Conservation (phyloP, 306 rosid species). For the Lathyrus aphaca region DNA sequence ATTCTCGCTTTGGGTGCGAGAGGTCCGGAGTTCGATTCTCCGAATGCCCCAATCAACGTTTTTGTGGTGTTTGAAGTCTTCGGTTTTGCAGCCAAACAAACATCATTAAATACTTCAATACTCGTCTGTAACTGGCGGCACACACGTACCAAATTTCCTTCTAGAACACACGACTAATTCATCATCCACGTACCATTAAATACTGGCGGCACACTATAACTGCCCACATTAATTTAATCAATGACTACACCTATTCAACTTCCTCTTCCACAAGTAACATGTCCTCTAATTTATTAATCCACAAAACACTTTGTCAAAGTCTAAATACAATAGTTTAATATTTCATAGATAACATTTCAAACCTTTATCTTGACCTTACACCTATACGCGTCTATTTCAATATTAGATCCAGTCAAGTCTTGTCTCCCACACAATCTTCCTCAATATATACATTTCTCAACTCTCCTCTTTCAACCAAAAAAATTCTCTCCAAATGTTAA, state of each 20-base stretch:
- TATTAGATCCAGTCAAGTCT: slow-evolving; percentile 49
- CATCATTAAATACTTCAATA: not conserved
- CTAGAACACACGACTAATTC: slow-evolving; percentile 33
- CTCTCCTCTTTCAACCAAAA: slow-evolving; percentile 22
- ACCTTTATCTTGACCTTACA: slow-evolving; percentile 46
- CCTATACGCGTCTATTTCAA: slow-evolving; percentile 16
- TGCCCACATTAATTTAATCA: not conserved
- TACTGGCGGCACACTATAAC: not conserved
- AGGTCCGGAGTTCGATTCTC: slow-evolving; percentile 61
- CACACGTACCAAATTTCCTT: slow-evolving; percentile 34
- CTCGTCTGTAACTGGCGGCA: no score
- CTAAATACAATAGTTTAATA: not conserved
- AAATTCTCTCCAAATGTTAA: slow-evolving; percentile 46
- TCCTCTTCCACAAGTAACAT: slow-evolving; percentile 42
- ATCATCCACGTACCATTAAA: not conserved
- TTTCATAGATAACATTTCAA: no score
- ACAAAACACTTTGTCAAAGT: not conserved
- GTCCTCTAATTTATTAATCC: not conserved
- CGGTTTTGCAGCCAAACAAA: not conserved
- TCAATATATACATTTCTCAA: slow-evolving; percentile 2
- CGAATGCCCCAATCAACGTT: slow-evolving; percentile 40
- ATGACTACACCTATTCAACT: slow-evolving; percentile 17
- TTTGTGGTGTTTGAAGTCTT: not conserved
- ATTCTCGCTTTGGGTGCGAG: slow-evolving; percentile 49
- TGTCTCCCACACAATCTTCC: not conserved